Conservation (phyloP, 164 flowering plant species). For the Macadamia tetraphylla region DNA sequence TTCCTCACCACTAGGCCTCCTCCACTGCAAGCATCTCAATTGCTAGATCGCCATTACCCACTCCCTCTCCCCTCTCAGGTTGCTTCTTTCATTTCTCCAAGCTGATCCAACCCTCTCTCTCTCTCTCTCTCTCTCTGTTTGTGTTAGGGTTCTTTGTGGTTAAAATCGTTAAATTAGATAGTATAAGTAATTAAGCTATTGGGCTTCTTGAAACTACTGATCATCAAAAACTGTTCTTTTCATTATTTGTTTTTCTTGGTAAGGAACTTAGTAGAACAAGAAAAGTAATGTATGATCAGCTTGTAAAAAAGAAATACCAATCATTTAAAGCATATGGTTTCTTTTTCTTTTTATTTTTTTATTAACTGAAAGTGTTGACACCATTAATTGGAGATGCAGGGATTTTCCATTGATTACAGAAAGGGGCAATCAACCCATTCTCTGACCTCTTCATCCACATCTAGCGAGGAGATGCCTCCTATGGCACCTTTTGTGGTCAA, state of each 20-base stretch:
- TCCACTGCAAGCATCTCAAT: slow-evolving; percentile 33
- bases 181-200: too few relatives aligned
- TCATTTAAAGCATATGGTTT: background rate
- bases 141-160: background rate
- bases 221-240: too few relatives aligned
- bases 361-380: background rate
- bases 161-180: too few relatives aligned
- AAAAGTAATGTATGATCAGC: too few relatives aligned
- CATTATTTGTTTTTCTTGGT: too few relatives aligned
- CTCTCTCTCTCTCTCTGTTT: background rate
- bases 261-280: too few relatives aligned
- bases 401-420: slow-evolving; percentile 31
- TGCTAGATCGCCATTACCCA: slow-evolving; percentile 40
- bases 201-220: too few relatives aligned
- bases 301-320: background rate
- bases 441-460: slow-evolving; percentile 44
- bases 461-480: slow-evolving; percentile 47
- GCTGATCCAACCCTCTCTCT: too few relatives aligned
- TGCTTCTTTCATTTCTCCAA: background rate
- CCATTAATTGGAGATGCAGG: slow-evolving; percentile 26
- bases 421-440: slow-evolving; percentile 30
- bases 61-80: slow-evolving; percentile 35
- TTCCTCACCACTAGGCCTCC: slow-evolving; percentile 66
- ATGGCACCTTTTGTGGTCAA: slow-evolving; percentile 72
- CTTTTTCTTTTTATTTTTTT: background rate